Evolutionary conservation across 2,329 filamentous ascomycete genomes (phyloP).

Genomic region (Blastomyces gilchristii): DNA sequence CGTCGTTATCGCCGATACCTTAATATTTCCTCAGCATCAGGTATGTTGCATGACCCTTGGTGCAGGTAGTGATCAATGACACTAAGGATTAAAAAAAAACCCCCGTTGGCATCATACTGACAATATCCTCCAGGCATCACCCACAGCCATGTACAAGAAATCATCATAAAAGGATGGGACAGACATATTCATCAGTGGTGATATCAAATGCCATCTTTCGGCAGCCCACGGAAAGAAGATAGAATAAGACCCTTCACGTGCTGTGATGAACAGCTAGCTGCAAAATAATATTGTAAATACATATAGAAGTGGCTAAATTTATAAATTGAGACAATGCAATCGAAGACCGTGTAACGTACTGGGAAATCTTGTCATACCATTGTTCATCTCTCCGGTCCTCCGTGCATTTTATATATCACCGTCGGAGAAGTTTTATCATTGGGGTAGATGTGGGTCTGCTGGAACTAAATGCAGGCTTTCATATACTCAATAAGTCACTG

Average conservation of each 20-base stretch:
- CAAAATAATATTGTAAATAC: not conserved
- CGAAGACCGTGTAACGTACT: not conserved
- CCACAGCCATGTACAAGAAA: slow-evolving; percentile 1
- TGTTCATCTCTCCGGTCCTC: not conserved
- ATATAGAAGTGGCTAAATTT: not conserved
- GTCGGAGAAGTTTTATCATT: not conserved
- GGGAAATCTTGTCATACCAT: not conserved
- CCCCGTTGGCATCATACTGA: not conserved
- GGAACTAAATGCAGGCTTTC: not conserved
- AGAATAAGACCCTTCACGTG: not conserved
- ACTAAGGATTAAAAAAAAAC: not conserved
- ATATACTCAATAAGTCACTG: not conserved
- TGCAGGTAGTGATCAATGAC: not conserved
- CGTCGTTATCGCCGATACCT: slow-evolving; percentile 76
- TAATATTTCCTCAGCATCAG: slow-evolving; percentile 85
- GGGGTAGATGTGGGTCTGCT: not conserved
- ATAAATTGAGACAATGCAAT: not conserved
- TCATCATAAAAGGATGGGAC: not conserved
- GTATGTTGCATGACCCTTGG: slow-evolving; percentile 39
- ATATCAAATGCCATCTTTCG: not conserved
- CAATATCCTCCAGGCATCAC: not conserved
- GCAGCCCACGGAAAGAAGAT: not conserved
- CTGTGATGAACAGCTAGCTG: not conserved
- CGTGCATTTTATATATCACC: not conserved
- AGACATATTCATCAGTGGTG: not conserved